A percentile compares a stretch with the other conserved stretches of the same genome.
These are phyloP conservation scores for Oryza glumipatula DNA, from an alignment of 176 grass and related monocot species.

Conservation along the genomic window DNA sequence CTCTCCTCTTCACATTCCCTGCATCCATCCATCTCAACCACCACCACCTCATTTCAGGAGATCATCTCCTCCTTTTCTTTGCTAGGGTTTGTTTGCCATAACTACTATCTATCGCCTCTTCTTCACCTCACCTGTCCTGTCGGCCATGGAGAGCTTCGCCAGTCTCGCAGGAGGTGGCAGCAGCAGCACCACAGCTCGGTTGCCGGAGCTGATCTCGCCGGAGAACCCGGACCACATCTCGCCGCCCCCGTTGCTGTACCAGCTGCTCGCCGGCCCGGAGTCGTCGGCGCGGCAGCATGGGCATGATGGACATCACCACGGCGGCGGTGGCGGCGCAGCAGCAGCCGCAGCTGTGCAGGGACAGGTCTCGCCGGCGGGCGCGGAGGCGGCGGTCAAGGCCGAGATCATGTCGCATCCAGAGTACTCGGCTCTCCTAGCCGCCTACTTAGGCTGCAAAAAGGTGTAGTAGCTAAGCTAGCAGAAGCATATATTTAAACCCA, in stretches of 20 bases:
- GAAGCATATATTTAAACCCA: neutral
- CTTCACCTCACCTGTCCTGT: neutral
- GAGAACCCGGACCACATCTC: constrained; percentile 29
- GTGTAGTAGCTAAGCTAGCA: constrained; percentile 32
- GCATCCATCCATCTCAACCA: neutral
- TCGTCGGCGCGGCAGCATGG: constrained; percentile 24
- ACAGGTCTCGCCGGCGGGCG: constrained; percentile 55
- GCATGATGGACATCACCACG: neutral
- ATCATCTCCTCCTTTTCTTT: constrained; percentile 29
- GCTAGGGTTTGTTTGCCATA: constrained; percentile 41
- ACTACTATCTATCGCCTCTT: neutral
- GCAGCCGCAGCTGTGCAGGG: neutral
- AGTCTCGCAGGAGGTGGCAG: constrained; percentile 52
- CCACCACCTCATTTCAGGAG: neutral
- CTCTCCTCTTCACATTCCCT: constrained; percentile 3
- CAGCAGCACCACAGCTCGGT: constrained; percentile 29
- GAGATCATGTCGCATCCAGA: constrained; percentile 92
- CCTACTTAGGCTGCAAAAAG: constrained; percentile 92
- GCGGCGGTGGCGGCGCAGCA: neutral
- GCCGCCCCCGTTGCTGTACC: constrained; percentile 43
- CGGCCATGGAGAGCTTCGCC: constrained; percentile 40
- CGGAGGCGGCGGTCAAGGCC: constrained; percentile 55
- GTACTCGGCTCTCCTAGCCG: constrained; percentile 64
- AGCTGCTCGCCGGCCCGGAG: constrained; percentile 34
- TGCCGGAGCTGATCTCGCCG: constrained; percentile 30